Evolutionary conservation across 148 eudicot species (phyloP).

Genomic region (Fagopyrum esculentum): DNA sequence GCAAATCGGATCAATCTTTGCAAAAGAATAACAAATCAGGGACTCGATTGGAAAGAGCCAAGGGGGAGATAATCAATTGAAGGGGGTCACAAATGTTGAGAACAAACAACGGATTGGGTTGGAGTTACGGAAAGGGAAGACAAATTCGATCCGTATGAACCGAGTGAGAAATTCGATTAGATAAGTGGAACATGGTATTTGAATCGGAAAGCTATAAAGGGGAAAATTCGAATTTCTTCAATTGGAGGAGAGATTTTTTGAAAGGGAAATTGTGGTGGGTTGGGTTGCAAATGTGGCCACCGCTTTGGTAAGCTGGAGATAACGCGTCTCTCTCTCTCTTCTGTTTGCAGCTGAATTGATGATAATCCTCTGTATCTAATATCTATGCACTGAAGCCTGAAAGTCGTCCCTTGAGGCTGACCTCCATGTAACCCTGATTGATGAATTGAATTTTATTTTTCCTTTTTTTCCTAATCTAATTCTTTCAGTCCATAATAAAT

Average conservation of each 20-base stretch:
- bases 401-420: not conserved
- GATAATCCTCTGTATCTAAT: not conserved
- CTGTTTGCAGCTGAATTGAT: not conserved
- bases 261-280: not conserved
- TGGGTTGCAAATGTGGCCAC: slow-evolving; percentile 1
- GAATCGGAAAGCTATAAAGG: not conserved
- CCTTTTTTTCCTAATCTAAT: no score
- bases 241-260: not conserved
- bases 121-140: not conserved
- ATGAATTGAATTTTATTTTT: no score
- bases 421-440: not conserved
- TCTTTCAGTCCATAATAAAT: no score
- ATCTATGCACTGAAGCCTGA: not conserved
- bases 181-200: not conserved
- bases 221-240: not conserved
- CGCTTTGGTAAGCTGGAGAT: not conserved
- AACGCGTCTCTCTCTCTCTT: slow-evolving; percentile 8
- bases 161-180: slow-evolving; percentile 7
- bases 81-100: not conserved
- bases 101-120: not conserved
- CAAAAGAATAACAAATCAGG: not conserved
- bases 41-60: not conserved
- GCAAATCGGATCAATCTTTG: not conserved
- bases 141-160: not conserved
- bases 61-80: not conserved